A percentile compares a stretch with the other conserved stretches of the same genome.
These are phyloP conservation scores for Cinnamomum micranthum DNA, from an alignment of 164 flowering plant genomes.

Conservation along the genomic window DNA sequence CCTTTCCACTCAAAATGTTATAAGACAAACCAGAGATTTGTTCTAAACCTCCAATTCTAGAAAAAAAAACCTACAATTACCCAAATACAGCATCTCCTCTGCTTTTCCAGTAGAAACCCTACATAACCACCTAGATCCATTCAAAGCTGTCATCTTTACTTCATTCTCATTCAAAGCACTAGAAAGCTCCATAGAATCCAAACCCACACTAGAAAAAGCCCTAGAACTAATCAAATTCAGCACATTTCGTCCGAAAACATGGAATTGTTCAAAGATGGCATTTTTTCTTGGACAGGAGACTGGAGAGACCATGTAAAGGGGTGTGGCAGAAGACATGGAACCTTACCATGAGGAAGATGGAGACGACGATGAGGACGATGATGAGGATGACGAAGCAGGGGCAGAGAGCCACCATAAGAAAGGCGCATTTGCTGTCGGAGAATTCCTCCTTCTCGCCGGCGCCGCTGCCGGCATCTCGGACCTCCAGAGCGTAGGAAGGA, in stretches of 20 bases:
- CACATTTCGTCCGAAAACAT: not conserved
- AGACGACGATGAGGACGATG: constrained; percentile 43
- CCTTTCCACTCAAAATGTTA: constrained; percentile 1
- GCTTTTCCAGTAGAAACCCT: not conserved
- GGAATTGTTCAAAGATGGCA: constrained; percentile 16
- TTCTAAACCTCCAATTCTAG: not conserved
- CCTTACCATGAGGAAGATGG: constrained; percentile 53
- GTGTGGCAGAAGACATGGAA: constrained; percentile 68
- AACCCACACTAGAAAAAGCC: no score
- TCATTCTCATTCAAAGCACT: not conserved
- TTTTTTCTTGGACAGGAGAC: constrained; percentile 41
- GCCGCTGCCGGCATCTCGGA: constrained; percentile 17
- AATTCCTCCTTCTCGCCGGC: constrained; percentile 26
- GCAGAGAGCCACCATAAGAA: constrained; percentile 61
- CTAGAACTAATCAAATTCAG: not conserved
- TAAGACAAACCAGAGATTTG: not conserved
- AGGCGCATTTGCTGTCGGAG: constrained; percentile 34
- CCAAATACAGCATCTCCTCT: not conserved
- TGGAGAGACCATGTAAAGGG: constrained; percentile 44
- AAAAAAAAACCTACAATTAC: not conserved
- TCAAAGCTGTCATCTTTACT: not conserved
- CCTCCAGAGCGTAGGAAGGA: constrained; percentile 17
- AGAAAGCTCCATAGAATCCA: no score
- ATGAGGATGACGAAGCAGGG: constrained; percentile 68
- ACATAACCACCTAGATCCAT: not conserved